Base-by-base conservation (phyloP, 116 monocot species). In the Posidonia oceanica region DNA sequence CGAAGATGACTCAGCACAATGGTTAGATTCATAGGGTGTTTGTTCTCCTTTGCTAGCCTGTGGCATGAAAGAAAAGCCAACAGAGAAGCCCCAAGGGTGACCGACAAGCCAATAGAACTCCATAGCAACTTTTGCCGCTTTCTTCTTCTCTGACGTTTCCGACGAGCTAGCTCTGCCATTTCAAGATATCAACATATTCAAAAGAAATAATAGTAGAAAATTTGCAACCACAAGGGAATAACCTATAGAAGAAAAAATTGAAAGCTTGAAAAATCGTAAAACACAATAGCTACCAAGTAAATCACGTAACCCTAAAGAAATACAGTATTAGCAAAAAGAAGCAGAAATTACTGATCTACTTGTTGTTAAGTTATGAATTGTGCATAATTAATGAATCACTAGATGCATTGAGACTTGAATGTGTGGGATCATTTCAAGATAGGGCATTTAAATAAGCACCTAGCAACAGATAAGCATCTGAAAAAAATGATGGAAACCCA, bases 1-100 rank as follows among this genome's bases (percentile, higher is more conserved):
- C 29, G 29, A 29, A 29, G 29, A 29, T 29, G 1, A 29, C 29
- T 29, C 29, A 29, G 29, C 29, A 29, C 29, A 29, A 29, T 29
- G 29, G 1, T 29, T 57, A 64, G 64, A 64, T 39, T 41, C 39
- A n/a, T 7, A 64, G 39, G 64, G 7, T 10, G 7, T 18, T 5
- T 53, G 29, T 52, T 23, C 52, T 52, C 44, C 52, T 23, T 11
- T 53, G 29, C 68, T 53, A 15, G 52, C 12, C 14, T 44, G 52
- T 44, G 68, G 68, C 44, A 29, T 52, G 23, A 68, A 70, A 2
- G 85, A 81, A 53, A 81, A 10, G 80, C 85, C 62, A 85, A 58
- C 23, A 85, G 51, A 69, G 83, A 85, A 72, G 83, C 83, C 18
- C 89, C 89, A 51, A 85, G 52, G 5, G 81, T 66, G 39, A 85